Conservation (phyloP, 306 rosid species). For the Castanospermum australe region DNA sequence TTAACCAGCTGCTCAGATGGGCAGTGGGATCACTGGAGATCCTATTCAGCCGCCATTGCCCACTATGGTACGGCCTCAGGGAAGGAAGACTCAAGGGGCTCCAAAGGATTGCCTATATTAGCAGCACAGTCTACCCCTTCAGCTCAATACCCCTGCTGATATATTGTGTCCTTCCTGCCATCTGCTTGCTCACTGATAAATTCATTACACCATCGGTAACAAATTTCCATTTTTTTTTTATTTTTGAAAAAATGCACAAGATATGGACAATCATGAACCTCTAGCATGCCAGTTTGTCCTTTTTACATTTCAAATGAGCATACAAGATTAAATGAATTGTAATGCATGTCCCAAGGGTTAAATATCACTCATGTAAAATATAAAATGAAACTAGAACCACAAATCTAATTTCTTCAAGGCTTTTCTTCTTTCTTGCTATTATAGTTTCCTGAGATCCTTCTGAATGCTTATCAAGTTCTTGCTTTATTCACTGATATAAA, state of each 20-base stretch:
- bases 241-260: background rate
- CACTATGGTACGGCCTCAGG: constrained; percentile 66
- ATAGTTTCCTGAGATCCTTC: background rate
- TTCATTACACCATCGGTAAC: constrained; percentile 94
- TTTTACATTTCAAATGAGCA: background rate
- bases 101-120: constrained; percentile 80
- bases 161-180: constrained; percentile 80
- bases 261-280: background rate
- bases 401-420: background rate
- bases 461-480: background rate
- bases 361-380: background rate
- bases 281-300: background rate
- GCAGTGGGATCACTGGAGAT: constrained; percentile 97
- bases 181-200: constrained; percentile 96
- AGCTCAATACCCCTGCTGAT: constrained; percentile 86
- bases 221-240: background rate
- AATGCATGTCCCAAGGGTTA: background rate
- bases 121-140: constrained; percentile 91
- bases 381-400: background rate
- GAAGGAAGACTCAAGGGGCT: constrained; percentile 91
- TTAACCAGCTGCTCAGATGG: constrained; percentile 90
- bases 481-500: constrained; percentile 13
- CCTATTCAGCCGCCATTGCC: constrained; percentile 91
- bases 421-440: background rate
- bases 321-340: background rate